Evolutionary conservation across 306 rosid species (phyloP), one percentile per base, ranked within the genome.

Genomic region (Medicago lupulina): DNA sequence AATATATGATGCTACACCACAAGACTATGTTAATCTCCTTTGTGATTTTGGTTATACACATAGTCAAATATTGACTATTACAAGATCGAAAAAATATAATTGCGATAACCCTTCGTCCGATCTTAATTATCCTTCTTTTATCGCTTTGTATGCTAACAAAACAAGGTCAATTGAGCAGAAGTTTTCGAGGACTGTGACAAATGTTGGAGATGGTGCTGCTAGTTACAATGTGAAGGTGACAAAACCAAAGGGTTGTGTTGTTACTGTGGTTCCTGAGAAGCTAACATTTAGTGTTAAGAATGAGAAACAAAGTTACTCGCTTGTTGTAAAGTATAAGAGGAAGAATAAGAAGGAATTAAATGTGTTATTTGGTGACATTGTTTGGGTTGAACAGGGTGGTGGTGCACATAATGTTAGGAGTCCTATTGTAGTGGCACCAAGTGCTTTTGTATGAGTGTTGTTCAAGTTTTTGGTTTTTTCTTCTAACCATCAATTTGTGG

Each of bases 61-160:
- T 0, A 78, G 64, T 12, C 86, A 86, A 71, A 84, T 88, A 55
- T n/a, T 71, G 4, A 15, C 83, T 8, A 79, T 88, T 23, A 84
- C 90, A 7, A 81, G 90, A 67, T 87, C 87, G 9, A 58, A 28
- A 0, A 58, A 72, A 3, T 87, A 84, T 44, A 74, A 41, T 0
- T 87, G 90, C 70, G 76, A 74, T 3, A 70, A 78, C 15, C 80
- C 87, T 2, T 80, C 86, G 6, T 41, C 43, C 19, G 87, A 86
- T 77, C 80, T 86, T 41, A 87, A 90, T 67, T 81, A 86, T 53
- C 95, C 92, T 16, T 87, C 95, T 0, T 86, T 89, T 74, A 77
- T 87, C 3, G 75, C 71, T 2, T 74, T 76, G 18, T 82, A 81
- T 9, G 43, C 64, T 2, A 68, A 78, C 39, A 34, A 62, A 58